phyloP scores from a whole-genome alignment of 352 stramenopile species.

The Phytophthora vignae region DNA sequence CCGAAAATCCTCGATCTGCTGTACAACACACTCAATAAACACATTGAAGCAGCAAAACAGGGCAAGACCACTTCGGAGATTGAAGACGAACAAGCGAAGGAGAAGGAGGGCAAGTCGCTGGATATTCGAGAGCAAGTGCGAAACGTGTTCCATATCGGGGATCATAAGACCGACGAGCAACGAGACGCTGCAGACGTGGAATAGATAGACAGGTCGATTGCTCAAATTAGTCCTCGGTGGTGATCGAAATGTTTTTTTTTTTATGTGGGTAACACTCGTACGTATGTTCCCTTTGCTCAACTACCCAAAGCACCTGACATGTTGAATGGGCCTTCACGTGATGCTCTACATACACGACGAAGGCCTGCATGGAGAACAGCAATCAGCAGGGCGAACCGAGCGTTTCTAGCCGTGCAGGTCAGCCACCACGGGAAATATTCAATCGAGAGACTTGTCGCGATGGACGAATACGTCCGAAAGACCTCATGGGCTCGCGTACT shows the following conservation, averaged over 20 bases:
- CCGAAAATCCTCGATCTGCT: conserved; percentile 1
- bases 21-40: conserved; percentile 1
- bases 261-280: background rate
- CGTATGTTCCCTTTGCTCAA: background rate
- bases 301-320: background rate
- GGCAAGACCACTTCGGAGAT: conserved; percentile 7
- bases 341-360: no score
- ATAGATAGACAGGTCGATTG: background rate
- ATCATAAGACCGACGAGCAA: conserved; percentile 5
- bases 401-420: conserved; percentile 15
- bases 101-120: background rate
- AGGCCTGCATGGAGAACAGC: background rate
- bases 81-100: background rate
- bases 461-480: conserved; percentile 24
- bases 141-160: background rate
- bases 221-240: background rate
- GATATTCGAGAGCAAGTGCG: conserved; percentile 3
- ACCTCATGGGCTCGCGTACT: conserved; percentile 12
- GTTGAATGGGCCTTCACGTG: no score
- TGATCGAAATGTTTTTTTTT: no score
- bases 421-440: conserved; percentile 31
- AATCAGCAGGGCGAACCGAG: background rate
- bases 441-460: conserved; percentile 20
- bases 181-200: conserved; percentile 1
- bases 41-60: conserved; percentile 7